phyloP scores from a whole-genome alignment of 78 protist species.

The Protostelium mycophagum region DNA sequence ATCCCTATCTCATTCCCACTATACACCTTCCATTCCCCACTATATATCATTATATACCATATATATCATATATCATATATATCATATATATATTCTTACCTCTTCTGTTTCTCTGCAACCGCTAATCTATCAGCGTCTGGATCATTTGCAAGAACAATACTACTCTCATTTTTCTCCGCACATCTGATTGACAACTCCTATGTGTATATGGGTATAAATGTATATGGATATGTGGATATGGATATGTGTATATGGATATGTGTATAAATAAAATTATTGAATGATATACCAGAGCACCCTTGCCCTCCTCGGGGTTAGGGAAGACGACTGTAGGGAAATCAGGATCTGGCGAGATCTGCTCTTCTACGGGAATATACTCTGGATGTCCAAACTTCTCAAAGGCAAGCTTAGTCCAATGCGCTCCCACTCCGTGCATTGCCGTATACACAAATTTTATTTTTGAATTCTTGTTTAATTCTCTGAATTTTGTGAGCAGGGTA shows the following conservation, averaged over 20 bases:
- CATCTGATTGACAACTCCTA: not conserved
- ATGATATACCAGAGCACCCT: constrained; percentile 73
- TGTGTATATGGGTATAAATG: too few relatives aligned
- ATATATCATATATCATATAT: not conserved
- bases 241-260: too few relatives aligned
- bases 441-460: constrained; percentile 68
- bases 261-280: constrained; percentile 7
- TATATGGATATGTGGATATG: too few relatives aligned
- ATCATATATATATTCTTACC: constrained; percentile 8
- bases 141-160: constrained; percentile 95
- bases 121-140: constrained; percentile 99
- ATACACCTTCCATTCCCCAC: constrained; percentile 88
- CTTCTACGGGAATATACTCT: constrained; percentile 47
- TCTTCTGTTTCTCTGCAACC: constrained; percentile 79
- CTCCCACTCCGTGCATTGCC: constrained; percentile 99
- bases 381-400: constrained; percentile 45
- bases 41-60: not conserved
- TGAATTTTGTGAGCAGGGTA: not conserved
- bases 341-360: constrained; percentile 92
- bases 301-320: constrained; percentile 99
- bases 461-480: constrained; percentile 3
- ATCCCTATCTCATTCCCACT: constrained; percentile 97
- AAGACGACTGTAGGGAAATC: constrained; percentile 93
- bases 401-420: constrained; percentile 42
- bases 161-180: constrained; percentile 11